These are phyloP conservation scores for Benincasa hispida DNA, from an alignment of 306 rosid species.

Conservation along the genomic window DNA sequence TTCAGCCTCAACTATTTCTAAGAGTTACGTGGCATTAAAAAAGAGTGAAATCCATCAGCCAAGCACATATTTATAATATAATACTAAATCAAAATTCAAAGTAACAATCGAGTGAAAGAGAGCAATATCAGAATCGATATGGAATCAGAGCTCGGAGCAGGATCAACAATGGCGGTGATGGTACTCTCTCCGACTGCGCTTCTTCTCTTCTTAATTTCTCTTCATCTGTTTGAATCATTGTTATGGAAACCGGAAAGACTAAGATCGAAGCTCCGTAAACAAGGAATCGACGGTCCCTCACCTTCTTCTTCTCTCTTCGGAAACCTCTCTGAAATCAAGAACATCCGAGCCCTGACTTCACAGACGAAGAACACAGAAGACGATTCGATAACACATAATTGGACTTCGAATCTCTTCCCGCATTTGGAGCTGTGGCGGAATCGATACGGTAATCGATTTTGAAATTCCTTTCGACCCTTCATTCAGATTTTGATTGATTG, in stretches of 20 bases:
- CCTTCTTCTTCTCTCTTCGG: conserved; percentile 41
- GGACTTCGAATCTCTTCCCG: conserved; percentile 42
- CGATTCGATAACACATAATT: conserved; percentile 14
- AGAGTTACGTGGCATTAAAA: too few relatives aligned
- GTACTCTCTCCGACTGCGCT: neutral
- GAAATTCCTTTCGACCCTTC: neutral
- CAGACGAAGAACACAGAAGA: neutral
- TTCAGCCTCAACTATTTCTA: neutral
- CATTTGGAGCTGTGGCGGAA: conserved; percentile 36
- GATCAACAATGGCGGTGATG: neutral
- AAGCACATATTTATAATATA: too few relatives aligned
- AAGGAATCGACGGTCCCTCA: conserved; percentile 52
- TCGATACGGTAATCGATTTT: conserved; percentile 28
- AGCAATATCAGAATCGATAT: neutral
- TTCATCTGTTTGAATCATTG: conserved; percentile 17
- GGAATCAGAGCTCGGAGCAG: neutral
- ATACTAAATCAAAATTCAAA: too few relatives aligned
- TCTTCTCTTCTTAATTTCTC: conserved; percentile 7
- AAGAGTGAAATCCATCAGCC: too few relatives aligned
- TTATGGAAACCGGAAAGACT: conserved; percentile 27
- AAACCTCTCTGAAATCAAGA: conserved; percentile 42
- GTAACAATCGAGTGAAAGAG: neutral
- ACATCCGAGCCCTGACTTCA: conserved; percentile 10
- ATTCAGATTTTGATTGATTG: neutral
- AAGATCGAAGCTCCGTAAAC: conserved; percentile 41